A percentile compares a stretch with the other conserved stretches of the same genome.
Evolutionary conservation across 768 basidiomycete species (phyloP).

Genomic region (Lentinula boryana): DNA sequence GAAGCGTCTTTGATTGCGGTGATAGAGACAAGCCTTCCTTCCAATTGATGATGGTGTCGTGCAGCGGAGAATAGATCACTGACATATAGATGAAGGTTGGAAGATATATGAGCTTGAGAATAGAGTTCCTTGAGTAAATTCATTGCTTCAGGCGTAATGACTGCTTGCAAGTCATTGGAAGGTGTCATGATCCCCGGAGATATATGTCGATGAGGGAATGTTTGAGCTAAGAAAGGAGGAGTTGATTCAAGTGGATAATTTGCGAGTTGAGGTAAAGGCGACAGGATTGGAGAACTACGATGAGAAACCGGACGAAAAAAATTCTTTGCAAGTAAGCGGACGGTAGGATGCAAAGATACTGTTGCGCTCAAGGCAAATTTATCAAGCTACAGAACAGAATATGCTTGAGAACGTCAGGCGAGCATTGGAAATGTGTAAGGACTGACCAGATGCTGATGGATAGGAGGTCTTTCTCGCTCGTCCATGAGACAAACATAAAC

Average conservation of each 20-base stretch:
- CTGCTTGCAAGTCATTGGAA: conserved; percentile 16
- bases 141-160: conserved; percentile 23
- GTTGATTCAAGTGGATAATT: conserved; percentile 12
- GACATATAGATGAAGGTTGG: conserved; percentile 55
- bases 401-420: conserved; percentile 17
- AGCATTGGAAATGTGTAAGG: conserved; percentile 1
- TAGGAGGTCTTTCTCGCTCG: conserved; percentile 55
- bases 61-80: conserved; percentile 70
- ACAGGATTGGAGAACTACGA: conserved; percentile 17
- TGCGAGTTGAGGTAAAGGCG: conserved; percentile 18
- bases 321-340: conserved; percentile 21
- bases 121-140: conserved; percentile 22
- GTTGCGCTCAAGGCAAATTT: conserved; percentile 74
- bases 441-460: conserved; percentile 62
- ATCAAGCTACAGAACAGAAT: conserved; percentile 42
- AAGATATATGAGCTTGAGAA: conserved; percentile 38
- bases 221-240: conserved; percentile 15
- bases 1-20: conserved; percentile 58
- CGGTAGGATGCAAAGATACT: conserved; percentile 40
- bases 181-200: conserved; percentile 16
- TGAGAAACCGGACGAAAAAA: conserved; percentile 15
- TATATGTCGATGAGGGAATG: conserved; percentile 12
- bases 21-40: conserved; percentile 61
- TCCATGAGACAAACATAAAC: conserved; percentile 70
- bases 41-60: conserved; percentile 64